Conservation (phyloP, 768 basidiomycete species). For the Butyriboletus loyo region DNA sequence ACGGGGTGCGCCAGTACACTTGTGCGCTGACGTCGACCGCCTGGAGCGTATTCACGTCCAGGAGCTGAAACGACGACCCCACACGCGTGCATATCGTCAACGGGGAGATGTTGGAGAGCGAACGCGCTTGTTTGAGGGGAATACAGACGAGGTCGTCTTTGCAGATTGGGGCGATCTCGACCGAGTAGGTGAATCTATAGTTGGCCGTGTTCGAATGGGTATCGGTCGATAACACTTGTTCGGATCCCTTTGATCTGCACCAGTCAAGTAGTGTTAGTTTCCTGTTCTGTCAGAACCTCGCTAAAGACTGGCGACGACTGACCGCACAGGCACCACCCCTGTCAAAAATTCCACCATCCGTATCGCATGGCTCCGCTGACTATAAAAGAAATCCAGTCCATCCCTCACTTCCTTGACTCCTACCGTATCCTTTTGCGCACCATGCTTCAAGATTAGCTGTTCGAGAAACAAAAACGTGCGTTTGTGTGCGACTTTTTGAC, state of each 20-base stretch:
- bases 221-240: conserved; percentile 91
- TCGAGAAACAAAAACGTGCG: conserved; percentile 97
- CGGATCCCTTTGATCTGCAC: conserved; percentile 82
- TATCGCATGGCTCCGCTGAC: conserved; percentile 83
- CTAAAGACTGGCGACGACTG: conserved; percentile 26
- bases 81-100: conserved; percentile 87
- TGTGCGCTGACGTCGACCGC: conserved; percentile 73
- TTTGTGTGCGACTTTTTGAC: conserved; percentile 98
- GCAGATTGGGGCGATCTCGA: conserved; percentile 95
- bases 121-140: conserved; percentile 76
- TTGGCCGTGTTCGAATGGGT: conserved; percentile 91
- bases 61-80: conserved; percentile 85
- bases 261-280: not conserved
- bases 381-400: conserved; percentile 97
- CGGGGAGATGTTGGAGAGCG: conserved; percentile 84
- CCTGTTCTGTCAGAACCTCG: not conserved
- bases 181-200: conserved; percentile 96
- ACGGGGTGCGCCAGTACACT: conserved; percentile 90
- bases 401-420: conserved; percentile 90
- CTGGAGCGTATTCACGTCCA: conserved; percentile 87
- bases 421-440: conserved; percentile 95
- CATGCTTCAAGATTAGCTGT: conserved; percentile 94
- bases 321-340: conserved; percentile 87
- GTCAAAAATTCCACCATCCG: conserved; percentile 96
- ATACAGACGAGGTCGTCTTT: conserved; percentile 97